phyloP scores from a whole-genome alignment of 805 yeast species.

The Priceomyces fermenticarens region DNA sequence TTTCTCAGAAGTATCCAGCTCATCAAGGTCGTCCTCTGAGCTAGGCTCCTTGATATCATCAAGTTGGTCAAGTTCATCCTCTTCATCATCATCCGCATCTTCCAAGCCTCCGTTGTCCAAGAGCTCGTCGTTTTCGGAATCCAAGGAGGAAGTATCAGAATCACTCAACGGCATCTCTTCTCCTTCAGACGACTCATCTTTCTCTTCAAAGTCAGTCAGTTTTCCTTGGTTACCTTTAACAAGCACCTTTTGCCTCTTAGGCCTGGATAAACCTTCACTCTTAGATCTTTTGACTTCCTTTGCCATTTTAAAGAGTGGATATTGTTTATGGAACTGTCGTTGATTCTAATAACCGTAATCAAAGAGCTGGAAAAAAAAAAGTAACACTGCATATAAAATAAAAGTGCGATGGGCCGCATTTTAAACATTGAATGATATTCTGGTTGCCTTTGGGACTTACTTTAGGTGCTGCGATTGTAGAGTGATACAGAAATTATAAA shows the following conservation, averaged over 20 bases:
- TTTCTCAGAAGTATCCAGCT: conserved; percentile 16
- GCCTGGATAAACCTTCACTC: background rate
- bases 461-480: no score
- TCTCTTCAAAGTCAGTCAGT: conserved; percentile 18
- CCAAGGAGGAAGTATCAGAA: conserved; percentile 6
- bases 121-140: conserved; percentile 9
- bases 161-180: conserved; percentile 9
- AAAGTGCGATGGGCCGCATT: no score
- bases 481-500: background rate
- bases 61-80: conserved; percentile 18
- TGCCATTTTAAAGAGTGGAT: no score
- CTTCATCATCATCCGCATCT: conserved; percentile 18
- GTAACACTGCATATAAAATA: no score
- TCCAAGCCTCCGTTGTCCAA: conserved; percentile 20
- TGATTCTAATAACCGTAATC: no score
- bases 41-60: conserved; percentile 15
- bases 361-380: no score
- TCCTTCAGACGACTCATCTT: conserved; percentile 12
- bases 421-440: no score
- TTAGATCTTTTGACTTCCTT: background rate
- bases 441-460: no score
- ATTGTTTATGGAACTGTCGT: background rate
- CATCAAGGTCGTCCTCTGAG: conserved; percentile 17
- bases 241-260: conserved; percentile 10
- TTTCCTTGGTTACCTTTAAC: conserved; percentile 26